phyloP scores from a whole-genome alignment of 805 yeast species.

The Sugiyamaella mastotermitis region DNA sequence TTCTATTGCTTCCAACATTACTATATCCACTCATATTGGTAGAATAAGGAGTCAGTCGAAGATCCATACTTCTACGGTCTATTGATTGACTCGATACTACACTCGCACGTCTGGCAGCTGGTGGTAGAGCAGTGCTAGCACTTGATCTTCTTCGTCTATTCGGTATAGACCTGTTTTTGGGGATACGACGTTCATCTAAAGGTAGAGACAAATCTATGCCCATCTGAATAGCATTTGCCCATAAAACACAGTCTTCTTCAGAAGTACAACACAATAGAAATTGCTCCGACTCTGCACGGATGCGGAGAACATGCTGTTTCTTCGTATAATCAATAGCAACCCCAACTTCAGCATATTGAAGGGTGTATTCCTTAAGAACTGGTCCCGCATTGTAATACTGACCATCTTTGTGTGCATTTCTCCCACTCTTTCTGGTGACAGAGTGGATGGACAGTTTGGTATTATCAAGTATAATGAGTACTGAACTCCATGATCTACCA shows the following conservation, averaged over 20 bases:
- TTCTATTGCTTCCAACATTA: constrained; percentile 1
- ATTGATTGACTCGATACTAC: no score
- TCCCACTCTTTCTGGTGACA: constrained; percentile 1
- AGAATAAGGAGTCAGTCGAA: constrained; percentile 1
- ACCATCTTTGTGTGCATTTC: neutral
- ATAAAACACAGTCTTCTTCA: constrained; percentile 63
- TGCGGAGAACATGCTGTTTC: constrained; percentile 57
- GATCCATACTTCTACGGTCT: no score
- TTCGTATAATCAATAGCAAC: constrained; percentile 80
- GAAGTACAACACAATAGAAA: constrained; percentile 58
- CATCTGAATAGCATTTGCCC: constrained; percentile 67
- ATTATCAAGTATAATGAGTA: constrained; percentile 70
- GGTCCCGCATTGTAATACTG: constrained; percentile 15
- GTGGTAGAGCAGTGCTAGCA: neutral
- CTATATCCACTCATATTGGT: constrained; percentile 2
- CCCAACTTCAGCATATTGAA: constrained; percentile 82
- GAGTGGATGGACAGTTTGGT: constrained; percentile 73
- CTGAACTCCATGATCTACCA: constrained; percentile 62
- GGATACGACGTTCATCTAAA: constrained; percentile 61
- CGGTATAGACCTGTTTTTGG: constrained; percentile 76
- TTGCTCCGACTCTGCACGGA: constrained; percentile 82
- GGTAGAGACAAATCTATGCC: constrained; percentile 82
- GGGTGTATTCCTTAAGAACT: constrained; percentile 53
- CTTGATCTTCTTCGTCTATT: constrained; percentile 26
- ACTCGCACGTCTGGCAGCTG: neutral